Percentiles rank a stretch among this genome's conserved stretches.
Evolutionary conservation across 305 asterid species (phyloP).

Genomic region (Rubia balearica): DNA sequence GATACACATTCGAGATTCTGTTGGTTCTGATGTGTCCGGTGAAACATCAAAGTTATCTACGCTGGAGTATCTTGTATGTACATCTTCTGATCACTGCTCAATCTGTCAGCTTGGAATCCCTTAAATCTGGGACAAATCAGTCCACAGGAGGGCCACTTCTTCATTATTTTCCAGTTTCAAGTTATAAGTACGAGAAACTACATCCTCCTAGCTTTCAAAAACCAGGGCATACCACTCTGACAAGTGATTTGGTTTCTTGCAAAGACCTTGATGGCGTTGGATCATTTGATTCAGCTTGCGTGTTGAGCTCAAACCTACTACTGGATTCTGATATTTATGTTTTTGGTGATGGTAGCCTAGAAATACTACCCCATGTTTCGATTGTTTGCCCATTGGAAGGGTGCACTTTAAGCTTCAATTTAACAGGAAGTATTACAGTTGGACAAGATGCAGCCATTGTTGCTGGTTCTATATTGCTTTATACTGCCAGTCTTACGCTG

Average conservation of each 20-base stretch:
- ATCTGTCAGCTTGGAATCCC: slow-evolving; percentile 32
- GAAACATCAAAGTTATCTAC: slow-evolving; percentile 33
- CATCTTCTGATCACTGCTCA: slow-evolving; percentile 35
- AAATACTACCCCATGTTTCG: slow-evolving; percentile 65
- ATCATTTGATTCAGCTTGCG: slow-evolving; percentile 72
- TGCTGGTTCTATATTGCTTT: slow-evolving; percentile 70
- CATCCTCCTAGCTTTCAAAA: slow-evolving; percentile 17
- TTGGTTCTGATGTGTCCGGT: slow-evolving; percentile 56
- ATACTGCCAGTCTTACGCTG: slow-evolving; percentile 54
- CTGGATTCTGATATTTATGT: slow-evolving; percentile 47
- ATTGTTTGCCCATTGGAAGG: slow-evolving; percentile 73
- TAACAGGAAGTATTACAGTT: slow-evolving; percentile 70
- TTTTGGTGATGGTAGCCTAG: slow-evolving; percentile 68
- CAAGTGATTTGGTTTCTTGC: slow-evolving; percentile 46
- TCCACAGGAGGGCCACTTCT: slow-evolving; percentile 26
- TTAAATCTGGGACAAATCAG: slow-evolving; percentile 23
- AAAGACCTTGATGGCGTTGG: slow-evolving; percentile 91
- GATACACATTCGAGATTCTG: slow-evolving; percentile 17
- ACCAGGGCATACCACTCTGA: slow-evolving; percentile 20
- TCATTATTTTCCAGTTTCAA: slow-evolving; percentile 23
- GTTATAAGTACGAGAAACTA: slow-evolving; percentile 25
- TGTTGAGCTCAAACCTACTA: slow-evolving; percentile 46
- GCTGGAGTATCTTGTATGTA: slow-evolving; percentile 61
- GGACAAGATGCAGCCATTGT: slow-evolving; percentile 64
- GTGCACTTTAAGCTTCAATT: slow-evolving; percentile 67